Evolutionary conservation across 2,329 filamentous ascomycete species (phyloP).

Genomic region (Fusarium oxysporum): DNA sequence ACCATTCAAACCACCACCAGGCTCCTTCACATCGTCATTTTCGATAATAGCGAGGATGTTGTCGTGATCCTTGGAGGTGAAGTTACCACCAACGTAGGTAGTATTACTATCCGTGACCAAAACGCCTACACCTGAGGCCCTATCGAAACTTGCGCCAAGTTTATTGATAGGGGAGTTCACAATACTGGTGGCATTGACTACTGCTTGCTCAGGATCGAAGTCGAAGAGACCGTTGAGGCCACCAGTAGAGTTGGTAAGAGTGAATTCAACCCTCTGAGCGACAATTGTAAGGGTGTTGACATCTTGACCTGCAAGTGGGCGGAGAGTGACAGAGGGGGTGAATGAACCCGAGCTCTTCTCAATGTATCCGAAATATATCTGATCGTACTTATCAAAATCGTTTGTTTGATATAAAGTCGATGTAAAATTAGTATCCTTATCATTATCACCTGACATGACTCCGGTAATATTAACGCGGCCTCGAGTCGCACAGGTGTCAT

Average conservation of each 20-base stretch:
- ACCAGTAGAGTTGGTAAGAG: conserved; percentile 76
- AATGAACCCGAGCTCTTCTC: conserved; percentile 80
- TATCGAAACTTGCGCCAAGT: conserved; percentile 76
- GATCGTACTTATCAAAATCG: conserved; percentile 95
- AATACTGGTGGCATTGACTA: conserved; percentile 71
- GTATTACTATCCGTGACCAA: conserved; percentile 73
- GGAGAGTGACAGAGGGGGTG: conserved; percentile 82
- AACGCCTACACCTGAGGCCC: conserved; percentile 75
- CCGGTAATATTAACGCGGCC: conserved; percentile 87
- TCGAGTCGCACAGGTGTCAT: conserved; percentile 79
- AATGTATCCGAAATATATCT: conserved; percentile 86
- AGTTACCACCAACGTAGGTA: conserved; percentile 86
- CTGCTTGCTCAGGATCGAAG: conserved; percentile 72
- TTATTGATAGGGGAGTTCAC: conserved; percentile 79
- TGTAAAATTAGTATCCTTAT: conserved; percentile 61
- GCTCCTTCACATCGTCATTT: conserved; percentile 69
- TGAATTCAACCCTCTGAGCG: conserved; percentile 89
- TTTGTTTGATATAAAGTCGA: conserved; percentile 88
- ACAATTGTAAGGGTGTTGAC: conserved; percentile 78
- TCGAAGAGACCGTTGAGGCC: conserved; percentile 93
- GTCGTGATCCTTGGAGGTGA: conserved; percentile 73
- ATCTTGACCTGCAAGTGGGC: conserved; percentile 73
- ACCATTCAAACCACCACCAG: conserved; percentile 82
- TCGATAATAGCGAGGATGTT: conserved; percentile 83
- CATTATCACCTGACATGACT: conserved; percentile 67